Base-by-base conservation (phyloP, 2,329 filamentous ascomycete species). In the Colletotrichum sublineola region DNA sequence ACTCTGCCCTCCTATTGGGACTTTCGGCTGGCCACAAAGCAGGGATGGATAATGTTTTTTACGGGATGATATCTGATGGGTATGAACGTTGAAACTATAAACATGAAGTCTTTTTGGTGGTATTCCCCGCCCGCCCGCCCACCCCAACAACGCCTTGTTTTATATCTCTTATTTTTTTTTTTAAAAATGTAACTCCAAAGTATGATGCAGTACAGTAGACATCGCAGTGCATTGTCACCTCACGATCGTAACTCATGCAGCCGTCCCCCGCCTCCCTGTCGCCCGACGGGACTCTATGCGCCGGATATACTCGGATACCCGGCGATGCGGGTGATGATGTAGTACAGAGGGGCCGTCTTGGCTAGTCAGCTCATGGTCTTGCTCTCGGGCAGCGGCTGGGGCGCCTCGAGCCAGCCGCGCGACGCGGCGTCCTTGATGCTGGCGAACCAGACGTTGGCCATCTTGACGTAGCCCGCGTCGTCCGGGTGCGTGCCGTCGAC, bases 401-500 rank as follows among this genome's bases (percentile, higher is more conserved):
- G 77, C 5, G 63, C 52, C 57, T 75, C 67, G 12, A 79, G 65
- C 67, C 78, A 74, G 3, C 78, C 77, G 50, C 76, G 75, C 20
- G 63, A 29, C 5, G 76, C 74, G 9, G 79, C 80, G 46, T 78
- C 75, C 64, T 75, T 71, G 61, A 82, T 77, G 31, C 78, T 76
- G 0, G 57, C 67, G 64, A 78, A 78, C 81, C 82, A 84, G 9
- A 82, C 71, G 29, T 76, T 75, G 42, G 83, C 83, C 83, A 85
- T 85, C 77, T 84, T 83, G 55, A 76, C 71, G 71, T 84, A 84
- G 5, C 83, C 84, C 0, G 18, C 75, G 42, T 83, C 81, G 29
- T 78, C 76, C 0, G 83, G 84, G 65, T 85, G 84, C 1, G 80
- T 84, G 12, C 75, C 78, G 68, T 85, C 84, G 0, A 75, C 77